Percentiles rank a stretch among this genome's conserved stretches.
Conservation (phyloP, 1,284 basidiomycete genomes). For the Thecaphora frezii region DNA sequence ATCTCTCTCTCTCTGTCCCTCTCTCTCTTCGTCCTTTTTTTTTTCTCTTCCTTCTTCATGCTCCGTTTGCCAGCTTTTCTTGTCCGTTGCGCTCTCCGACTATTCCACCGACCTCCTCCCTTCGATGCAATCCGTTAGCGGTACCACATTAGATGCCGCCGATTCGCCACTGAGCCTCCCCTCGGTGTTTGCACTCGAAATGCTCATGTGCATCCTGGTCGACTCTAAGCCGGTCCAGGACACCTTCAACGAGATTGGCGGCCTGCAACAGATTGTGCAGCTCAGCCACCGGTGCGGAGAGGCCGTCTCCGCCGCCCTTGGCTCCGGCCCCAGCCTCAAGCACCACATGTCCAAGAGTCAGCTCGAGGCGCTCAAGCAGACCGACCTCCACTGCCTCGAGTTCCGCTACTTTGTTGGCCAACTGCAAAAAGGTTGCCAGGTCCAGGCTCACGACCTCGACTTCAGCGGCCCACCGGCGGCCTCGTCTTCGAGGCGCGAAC, state of each 20-base stretch:
- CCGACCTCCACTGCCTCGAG: slow-evolving; percentile 32
- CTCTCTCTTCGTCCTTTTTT: background rate
- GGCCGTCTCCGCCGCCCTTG: slow-evolving; percentile 9
- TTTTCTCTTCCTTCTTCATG: background rate
- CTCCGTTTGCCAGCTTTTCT: slow-evolving; percentile 12
- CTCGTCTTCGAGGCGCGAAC: too few species aligned
- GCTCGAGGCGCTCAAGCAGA: slow-evolving; percentile 25
- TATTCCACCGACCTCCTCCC: slow-evolving; percentile 29
- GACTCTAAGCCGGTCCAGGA: slow-evolving; percentile 18
- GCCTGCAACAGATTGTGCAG: slow-evolving; percentile 29
- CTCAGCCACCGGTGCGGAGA: slow-evolving; percentile 36
- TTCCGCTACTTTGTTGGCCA: slow-evolving; percentile 37
- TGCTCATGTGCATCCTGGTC: slow-evolving; percentile 37
- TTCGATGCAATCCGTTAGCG: slow-evolving; percentile 7
- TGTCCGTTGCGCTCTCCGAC: slow-evolving; percentile 24
- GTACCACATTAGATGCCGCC: too few species aligned
- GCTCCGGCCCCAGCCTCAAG: background rate
- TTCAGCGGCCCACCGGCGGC: background rate
- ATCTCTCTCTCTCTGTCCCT: background rate
- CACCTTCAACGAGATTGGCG: slow-evolving; percentile 30
- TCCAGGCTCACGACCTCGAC: background rate
- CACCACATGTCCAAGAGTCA: background rate
- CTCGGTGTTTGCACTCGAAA: slow-evolving; percentile 27
- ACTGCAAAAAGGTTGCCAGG: background rate
- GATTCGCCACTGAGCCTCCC: slow-evolving; percentile 9